phyloP scores from a whole-genome alignment of 2,329 filamentous ascomycete species.

The Xylariaceae sp. region DNA sequence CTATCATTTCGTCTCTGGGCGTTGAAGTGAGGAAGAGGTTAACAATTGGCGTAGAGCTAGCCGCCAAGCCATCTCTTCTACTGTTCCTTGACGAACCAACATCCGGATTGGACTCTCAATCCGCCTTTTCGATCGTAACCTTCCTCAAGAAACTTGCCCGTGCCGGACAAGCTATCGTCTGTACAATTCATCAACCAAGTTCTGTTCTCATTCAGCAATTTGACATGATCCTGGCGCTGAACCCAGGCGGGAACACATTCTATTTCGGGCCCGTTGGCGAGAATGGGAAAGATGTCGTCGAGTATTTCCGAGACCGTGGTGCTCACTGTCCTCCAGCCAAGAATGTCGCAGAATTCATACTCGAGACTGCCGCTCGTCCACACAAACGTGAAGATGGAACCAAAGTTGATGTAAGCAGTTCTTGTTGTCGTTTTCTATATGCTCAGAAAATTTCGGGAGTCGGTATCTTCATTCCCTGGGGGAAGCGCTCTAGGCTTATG shows the following conservation, averaged over 20 bases:
- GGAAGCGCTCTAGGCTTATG: no score
- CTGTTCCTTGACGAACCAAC: conserved; percentile 74
- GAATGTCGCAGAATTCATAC: conserved; percentile 50
- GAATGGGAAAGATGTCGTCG: conserved; percentile 61
- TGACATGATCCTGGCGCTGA: conserved; percentile 69
- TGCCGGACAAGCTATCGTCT: conserved; percentile 69
- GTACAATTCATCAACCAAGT: conserved; percentile 72
- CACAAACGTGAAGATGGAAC: conserved; percentile 35
- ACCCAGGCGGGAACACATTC: conserved; percentile 67
- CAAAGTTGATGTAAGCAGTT: conserved; percentile 42
- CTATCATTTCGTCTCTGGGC: conserved; percentile 61
- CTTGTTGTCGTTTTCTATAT: no score
- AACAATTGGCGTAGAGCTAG: conserved; percentile 72
- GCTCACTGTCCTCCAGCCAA: conserved; percentile 59
- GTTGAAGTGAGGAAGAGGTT: conserved; percentile 71
- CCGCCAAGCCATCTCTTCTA: conserved; percentile 64
- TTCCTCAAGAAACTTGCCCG: conserved; percentile 66
- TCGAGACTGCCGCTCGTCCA: conserved; percentile 42
- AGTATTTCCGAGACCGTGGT: conserved; percentile 67
- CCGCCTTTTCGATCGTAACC: conserved; percentile 64
- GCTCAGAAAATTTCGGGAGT: no score
- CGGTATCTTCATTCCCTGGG: no score
- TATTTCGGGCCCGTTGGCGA: conserved; percentile 72
- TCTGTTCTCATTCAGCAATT: conserved; percentile 69
- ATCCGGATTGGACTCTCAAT: conserved; percentile 66